Percentiles rank a stretch among this genome's conserved stretches.
These are phyloP conservation scores for Cymodocea nodosa DNA, from an alignment of 116 monocot genomes.

Conservation along the genomic window DNA sequence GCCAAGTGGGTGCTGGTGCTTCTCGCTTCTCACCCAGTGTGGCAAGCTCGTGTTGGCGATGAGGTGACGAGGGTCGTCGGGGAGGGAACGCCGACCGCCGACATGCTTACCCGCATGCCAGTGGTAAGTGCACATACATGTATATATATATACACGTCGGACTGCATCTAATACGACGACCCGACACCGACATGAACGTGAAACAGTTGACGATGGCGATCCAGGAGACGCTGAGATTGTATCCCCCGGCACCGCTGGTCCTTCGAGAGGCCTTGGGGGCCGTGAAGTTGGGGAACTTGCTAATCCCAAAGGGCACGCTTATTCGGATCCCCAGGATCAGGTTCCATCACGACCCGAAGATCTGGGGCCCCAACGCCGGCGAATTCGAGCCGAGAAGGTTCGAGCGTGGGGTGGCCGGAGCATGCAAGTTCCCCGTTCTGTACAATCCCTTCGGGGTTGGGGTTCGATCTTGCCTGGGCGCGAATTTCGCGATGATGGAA, in stretches of 20 bases:
- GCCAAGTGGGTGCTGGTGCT: slow-evolving; percentile 30
- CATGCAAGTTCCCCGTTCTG: slow-evolving; percentile 22
- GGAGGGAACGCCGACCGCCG: slow-evolving; percentile 7
- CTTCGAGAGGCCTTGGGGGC: slow-evolving; percentile 37
- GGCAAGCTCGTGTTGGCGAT: slow-evolving; percentile 30
- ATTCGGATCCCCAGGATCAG: slow-evolving; percentile 30
- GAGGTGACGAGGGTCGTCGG: slow-evolving; percentile 19
- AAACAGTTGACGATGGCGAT: slow-evolving; percentile 63
- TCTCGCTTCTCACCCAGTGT: slow-evolving; percentile 22
- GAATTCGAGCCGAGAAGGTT: slow-evolving; percentile 65
- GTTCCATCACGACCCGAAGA: slow-evolving; percentile 21
- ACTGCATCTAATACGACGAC: too few species aligned
- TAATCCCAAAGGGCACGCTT: slow-evolving; percentile 50
- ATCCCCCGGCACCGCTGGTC: slow-evolving; percentile 33
- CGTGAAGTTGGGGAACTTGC: slow-evolving; percentile 36
- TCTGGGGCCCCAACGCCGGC: slow-evolving; percentile 50
- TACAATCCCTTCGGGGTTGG: slow-evolving; percentile 66
- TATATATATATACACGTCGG: background rate
- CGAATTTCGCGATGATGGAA: slow-evolving; percentile 60
- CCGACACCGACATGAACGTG: background rate
- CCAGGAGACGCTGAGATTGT: slow-evolving; percentile 57
- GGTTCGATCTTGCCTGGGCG: slow-evolving; percentile 49
- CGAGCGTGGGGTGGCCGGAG: background rate
- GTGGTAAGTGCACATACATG: slow-evolving; percentile 8
- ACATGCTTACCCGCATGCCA: slow-evolving; percentile 21